Percentiles rank a stretch among this genome's conserved stretches.
phyloP scores from a whole-genome alignment of 352 stramenopile species.

The Chrysophaeum taylorii region DNA sequence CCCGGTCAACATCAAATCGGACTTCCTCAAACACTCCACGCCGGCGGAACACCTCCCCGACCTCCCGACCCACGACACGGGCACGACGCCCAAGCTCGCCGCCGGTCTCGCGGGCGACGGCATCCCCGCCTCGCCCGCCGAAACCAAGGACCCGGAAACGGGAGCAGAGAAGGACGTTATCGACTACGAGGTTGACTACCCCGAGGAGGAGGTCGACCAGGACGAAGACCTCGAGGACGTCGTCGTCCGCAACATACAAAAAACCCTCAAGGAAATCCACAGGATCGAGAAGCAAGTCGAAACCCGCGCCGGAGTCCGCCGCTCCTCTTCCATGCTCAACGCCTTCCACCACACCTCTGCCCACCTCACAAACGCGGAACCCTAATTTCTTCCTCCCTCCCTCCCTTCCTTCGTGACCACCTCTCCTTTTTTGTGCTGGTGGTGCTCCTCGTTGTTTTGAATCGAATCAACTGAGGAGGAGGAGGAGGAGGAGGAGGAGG shows the following conservation, averaged over 20 bases:
- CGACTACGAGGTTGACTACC: no score
- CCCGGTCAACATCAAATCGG: background rate
- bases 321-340: background rate
- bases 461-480: no score
- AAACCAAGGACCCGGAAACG: background rate
- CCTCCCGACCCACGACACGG: background rate
- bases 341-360: no score
- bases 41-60: background rate
- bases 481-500: no score
- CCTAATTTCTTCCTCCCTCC: no score
- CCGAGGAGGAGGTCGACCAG: no score
- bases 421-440: no score
- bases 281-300: background rate
- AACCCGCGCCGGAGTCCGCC: background rate
- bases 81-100: background rate
- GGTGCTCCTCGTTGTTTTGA: no score
- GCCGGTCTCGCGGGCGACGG: background rate
- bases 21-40: background rate
- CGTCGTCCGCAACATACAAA: background rate
- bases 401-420: no score
- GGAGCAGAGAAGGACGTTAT: background rate
- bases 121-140: background rate
- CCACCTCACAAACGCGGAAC: no score
- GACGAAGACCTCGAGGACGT: conserved; percentile 6
- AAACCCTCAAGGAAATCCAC: background rate